phyloP scores from a whole-genome alignment of 441 rosid species.

The Erodium moschatum region DNA sequence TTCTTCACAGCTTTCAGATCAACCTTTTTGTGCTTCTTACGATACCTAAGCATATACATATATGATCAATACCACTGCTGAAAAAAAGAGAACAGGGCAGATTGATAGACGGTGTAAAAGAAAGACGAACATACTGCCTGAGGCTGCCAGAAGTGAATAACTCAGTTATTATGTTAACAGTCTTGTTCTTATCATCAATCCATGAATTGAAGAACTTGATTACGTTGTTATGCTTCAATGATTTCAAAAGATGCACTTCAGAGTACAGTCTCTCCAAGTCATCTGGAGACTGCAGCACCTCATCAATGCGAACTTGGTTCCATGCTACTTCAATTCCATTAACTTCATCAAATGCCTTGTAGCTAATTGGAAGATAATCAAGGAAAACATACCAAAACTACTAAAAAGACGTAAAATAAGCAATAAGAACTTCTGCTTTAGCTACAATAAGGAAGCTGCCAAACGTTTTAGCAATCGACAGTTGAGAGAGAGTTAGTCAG shows the following conservation, averaged over 20 bases:
- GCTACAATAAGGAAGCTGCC: neutral
- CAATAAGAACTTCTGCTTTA: neutral
- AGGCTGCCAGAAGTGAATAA: conserved; percentile 68
- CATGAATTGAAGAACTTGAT: conserved; percentile 63
- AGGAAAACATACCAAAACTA: conserved; percentile 23
- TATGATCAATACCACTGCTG: conserved; percentile 15
- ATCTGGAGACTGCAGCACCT: conserved; percentile 56
- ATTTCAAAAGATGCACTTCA: conserved; percentile 65
- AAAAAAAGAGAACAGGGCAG: neutral
- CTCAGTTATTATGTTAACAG: conserved; percentile 70
- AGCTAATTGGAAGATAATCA: conserved; percentile 34
- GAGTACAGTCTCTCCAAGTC: conserved; percentile 60
- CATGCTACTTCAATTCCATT: conserved; percentile 76
- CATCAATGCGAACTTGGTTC: conserved; percentile 67
- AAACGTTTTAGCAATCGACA: neutral
- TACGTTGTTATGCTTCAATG: conserved; percentile 55
- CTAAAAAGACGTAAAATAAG: conserved; percentile 10
- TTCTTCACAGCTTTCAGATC: conserved; percentile 59
- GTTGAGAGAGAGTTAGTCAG: neutral
- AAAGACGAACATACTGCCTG: conserved; percentile 42
- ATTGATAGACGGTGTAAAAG: conserved; percentile 9
- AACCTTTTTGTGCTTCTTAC: conserved; percentile 60
- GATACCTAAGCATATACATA: conserved; percentile 43
- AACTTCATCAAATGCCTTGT: conserved; percentile 69
- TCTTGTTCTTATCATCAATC: conserved; percentile 70